Base-by-base conservation (phyloP, 2,329 filamentous ascomycete genomes). In the Exophiala xenobiotica region DNA sequence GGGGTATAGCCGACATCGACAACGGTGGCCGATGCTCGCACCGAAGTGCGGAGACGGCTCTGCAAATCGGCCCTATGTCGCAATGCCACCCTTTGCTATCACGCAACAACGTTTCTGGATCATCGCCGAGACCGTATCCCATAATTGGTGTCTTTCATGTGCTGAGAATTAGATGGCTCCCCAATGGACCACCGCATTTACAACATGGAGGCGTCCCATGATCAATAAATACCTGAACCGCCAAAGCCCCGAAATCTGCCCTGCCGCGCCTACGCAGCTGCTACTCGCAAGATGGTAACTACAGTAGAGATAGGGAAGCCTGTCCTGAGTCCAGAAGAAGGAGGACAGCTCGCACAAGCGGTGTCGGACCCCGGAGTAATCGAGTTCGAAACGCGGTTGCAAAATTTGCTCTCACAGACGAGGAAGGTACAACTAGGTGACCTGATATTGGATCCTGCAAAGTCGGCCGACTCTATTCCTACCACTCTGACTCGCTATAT, bases 41-140 rank as follows among this genome's bases (percentile, higher is more conserved):
- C 35, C 49, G 49, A 43, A 46, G 27, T 31, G 46, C 46, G 49
- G 49, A 47, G 27, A 27, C 39, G 38, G 8, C 11, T n/a, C 20
- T 16, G 22, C 29, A 40, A 9, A 50, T 50, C 47, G 47, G 47
- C 39, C 3, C 29, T 4, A 5, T 12, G 11, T 33, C 5, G 16
- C 4, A 33, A 5, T 33, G 29, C 2, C 3, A 33, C 9, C 29
- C 3, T 9, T 4, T 9, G 11, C 29, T 33, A 33, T 12, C 5
- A 12, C 29, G 29, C 29, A 8, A 33, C 29, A 33, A 12, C 11
- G 12, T 14, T 1, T 14, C 29, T 12, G 4, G 11, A 33, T 4
- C 4, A 33, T 9, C 19, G 11, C 38, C 18, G 19, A 22, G n/a
- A 22, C 18, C 38, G n/a, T 19, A 23, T 40, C 22, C 20, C 31